Evolutionary conservation across 202 grass and related monocot genomes (phyloP), one percentile per base, ranked within the genome.

Genomic region (Musa balbisiana): DNA sequence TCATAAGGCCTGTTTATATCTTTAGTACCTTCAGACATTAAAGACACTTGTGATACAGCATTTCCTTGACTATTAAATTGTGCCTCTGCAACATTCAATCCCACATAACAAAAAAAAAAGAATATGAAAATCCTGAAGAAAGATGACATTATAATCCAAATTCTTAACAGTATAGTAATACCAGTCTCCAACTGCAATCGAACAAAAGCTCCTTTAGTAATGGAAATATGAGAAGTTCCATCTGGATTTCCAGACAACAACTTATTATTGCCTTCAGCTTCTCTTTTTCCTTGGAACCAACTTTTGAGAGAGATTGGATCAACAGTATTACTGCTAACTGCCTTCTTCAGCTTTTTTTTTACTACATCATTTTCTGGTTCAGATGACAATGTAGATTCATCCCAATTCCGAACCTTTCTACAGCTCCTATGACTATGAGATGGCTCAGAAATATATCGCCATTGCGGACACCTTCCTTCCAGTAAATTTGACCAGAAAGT

Each of bases 401-500:
- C 84, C 24, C 75, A 72, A 59, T 82, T 84, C 50, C 83, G 88
- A 78, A 89, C 75, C 78, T 93, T 98, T 89, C 91, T 89, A 73
- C 91, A 77, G 73, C 79, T 85, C 83, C 94, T 87, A 69, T 91
- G 87, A 71, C 94, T 86, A 78, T 89, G 83, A 67, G 68, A 78
- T 81, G 83, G 83, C 43, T 87, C 88, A 86, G 86, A 80, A 86
- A 98, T 83, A 86, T 88, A 84, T 70, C 81, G 83, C 94, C 94
- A 98, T 49, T 51, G 67, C 83, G 84, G 88, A 77, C 50, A 87
- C 73, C 82, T 97, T 64, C 83, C 83, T 67, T 82, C 77, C 64
- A 98, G 82, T 69, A 98, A 91, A 92, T 64, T 77, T 55, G 76
- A 89, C 90, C 90, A 97, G 49, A 97, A 93, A 52, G 20, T 83